Evolutionary conservation across 805 yeast genomes (phyloP), one percentile per base, ranked within the genome.

Genomic region (Metschnikowia orientalis): DNA sequence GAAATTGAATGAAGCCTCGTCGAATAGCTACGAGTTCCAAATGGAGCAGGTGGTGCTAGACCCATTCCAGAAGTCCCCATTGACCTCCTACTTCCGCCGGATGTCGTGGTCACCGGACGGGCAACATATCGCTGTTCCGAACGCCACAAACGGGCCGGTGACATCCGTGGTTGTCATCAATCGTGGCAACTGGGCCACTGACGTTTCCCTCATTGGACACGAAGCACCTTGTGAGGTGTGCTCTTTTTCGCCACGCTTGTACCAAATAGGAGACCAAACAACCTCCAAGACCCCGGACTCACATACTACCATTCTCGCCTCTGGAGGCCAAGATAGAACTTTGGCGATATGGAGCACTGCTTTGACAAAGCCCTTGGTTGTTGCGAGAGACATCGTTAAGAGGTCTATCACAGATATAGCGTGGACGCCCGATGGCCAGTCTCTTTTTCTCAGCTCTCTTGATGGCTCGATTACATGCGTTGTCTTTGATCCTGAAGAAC

Each of bases 41-140:
- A 75, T 90, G 45, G 99, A 92, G 53, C 80, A 82, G 35, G 75
- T 85, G 4, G 80, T 92, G 2, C 63, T 79, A 18, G 83, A 81
- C 18, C 97, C 99, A 1, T 92, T 92, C 63, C 73, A 69, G 34
- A 85, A 79, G 47, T 85, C 95, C 0, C 97, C 98, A 1, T 66
- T 92, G 40, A 86, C 95, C 0, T 87, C 97, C 0, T 92, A 92
- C 57, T 92, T 87, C 49, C 64, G 92, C 47, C 63, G 94, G 47
- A 68, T 80, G 54, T 78, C 88, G n/a, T 84, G 95, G 95, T 81
- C 90, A 0, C 95, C 95, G 0, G 94, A 84, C 58, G 95, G 95
- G 3, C 88, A 82, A 53, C 84, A 80, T 49, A 78, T 84, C 14
- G 92, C 92, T 0, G 88, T 78, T 0, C 92, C 95, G 1, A 84